Evolutionary conservation across 352 stramenopile species (phyloP), one percentile per base, ranked within the genome.

Genomic region (Globisporangium cystogenes): DNA sequence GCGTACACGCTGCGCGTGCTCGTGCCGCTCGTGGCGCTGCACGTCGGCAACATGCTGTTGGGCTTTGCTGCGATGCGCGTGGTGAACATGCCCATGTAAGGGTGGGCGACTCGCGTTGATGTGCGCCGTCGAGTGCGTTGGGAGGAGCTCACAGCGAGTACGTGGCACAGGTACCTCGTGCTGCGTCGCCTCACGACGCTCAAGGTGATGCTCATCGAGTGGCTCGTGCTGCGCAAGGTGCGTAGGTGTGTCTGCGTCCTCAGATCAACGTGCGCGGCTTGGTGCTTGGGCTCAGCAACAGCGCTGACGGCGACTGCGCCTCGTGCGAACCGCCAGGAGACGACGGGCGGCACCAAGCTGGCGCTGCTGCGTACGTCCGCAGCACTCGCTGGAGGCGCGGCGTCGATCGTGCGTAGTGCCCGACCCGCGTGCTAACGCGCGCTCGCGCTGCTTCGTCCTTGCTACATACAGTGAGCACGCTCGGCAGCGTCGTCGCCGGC

Each of bases 201-300:
- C 65, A 87, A 84, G 29, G 77, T 90, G 50, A 71, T 90, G 65
- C 60, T 87, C 48, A 85, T 90, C 60, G 79, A 90, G 53, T 87
- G 74, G 73, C 62, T 90, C 62, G 69, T 87, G 51, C 66, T 87
- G 40, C 59, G 72, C 63, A 85, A 90, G 58, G 70, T 74, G n/a
- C 18, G 47, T 33, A 7, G 4, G 12, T 48, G 42, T 15, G 44
- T 24, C 15, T 31, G 29, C 1, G 29, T 12, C 6, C 1, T 4
- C 7, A 12, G 7, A 18, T 45, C n/a, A 26, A 7, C 18, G 2
- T 26, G 7, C 14, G n/a, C 29, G 12, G 29, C 29, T 35, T 7
- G 29, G 1, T 24, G 26, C 26, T 18, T 29, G 41, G 10, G 3
- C 10, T 16, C 20, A 15, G 20, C 26, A 2, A 2, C 12, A 10